Evolutionary conservation across 2,329 filamentous ascomycete species (phyloP).

Genomic region (Aspergillus sp.): DNA sequence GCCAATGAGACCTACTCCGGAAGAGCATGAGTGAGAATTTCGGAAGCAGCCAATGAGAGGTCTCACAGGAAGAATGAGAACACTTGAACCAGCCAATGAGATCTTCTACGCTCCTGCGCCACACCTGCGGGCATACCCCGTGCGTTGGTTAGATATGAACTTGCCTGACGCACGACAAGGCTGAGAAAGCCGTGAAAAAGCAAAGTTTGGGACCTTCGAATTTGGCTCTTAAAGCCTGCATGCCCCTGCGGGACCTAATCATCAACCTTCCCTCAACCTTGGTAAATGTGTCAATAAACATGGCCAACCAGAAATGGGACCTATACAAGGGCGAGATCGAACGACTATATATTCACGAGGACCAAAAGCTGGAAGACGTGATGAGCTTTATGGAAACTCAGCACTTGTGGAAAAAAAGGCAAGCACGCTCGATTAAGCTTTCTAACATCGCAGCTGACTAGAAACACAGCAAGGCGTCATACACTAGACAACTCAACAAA

Average conservation of each 20-base stretch:
- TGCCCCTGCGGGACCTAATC: not conserved
- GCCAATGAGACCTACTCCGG: not conserved
- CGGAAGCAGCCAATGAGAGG: not conserved
- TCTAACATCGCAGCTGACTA: not conserved
- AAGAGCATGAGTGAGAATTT: not conserved
- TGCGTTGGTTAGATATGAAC: not conserved
- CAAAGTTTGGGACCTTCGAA: not conserved
- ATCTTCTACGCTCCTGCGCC: not conserved
- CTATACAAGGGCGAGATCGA: conserved; percentile 19
- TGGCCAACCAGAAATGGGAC: conserved; percentile 18
- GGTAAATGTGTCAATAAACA: not conserved
- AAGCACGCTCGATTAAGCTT: not conserved
- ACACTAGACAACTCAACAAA: not conserved
- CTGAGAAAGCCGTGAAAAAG: not conserved
- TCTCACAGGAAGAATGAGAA: not conserved
- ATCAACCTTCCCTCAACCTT: not conserved
- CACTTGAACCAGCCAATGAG: not conserved
- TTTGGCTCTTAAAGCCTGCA: not conserved
- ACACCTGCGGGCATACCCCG: not conserved
- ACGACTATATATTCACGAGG: conserved; percentile 20
- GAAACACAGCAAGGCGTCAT: conserved; percentile 1
- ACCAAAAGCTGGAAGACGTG: conserved; percentile 10
- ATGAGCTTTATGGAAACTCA: conserved; percentile 19
- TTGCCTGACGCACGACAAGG: not conserved
- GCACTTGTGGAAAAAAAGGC: conserved; percentile 16